Evolutionary conservation across 1,284 basidiomycete species (phyloP).

Genomic region (Exobasidium cylindrosporum): DNA sequence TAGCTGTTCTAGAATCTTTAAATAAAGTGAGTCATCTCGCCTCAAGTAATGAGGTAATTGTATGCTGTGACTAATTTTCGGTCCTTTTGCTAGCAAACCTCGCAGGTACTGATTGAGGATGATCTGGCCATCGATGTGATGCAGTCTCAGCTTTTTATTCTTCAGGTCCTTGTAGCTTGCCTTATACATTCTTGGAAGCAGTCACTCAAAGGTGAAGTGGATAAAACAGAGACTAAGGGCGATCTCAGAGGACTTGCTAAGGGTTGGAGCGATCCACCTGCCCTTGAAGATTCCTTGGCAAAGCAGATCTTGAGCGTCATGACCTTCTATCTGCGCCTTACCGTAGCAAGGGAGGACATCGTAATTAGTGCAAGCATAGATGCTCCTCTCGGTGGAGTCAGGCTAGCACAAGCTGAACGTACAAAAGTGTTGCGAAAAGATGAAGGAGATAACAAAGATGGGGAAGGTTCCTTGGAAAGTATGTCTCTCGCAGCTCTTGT

Average conservation of each 20-base stretch:
- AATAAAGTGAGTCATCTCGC: conserved; percentile 33
- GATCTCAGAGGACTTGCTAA: neutral
- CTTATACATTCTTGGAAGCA: conserved; percentile 72
- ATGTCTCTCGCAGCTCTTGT: conserved; percentile 21
- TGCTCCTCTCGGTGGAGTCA: neutral
- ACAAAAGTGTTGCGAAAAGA: neutral
- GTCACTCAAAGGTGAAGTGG: conserved; percentile 17
- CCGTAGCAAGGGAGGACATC: conserved; percentile 41
- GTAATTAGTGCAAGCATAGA: neutral
- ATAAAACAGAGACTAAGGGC: neutral
- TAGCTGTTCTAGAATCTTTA: conserved; percentile 38
- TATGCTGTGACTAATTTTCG: no score
- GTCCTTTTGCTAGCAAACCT: neutral
- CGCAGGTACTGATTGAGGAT: conserved; percentile 21
- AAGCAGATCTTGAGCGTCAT: conserved; percentile 74
- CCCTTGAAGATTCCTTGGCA: conserved; percentile 81
- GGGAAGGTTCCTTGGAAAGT: conserved; percentile 14
- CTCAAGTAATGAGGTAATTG: no score
- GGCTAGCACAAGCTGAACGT: conserved; percentile 3
- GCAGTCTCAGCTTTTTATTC: conserved; percentile 82
- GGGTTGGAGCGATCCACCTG: conserved; percentile 67
- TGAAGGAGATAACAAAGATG: neutral
- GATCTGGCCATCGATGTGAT: conserved; percentile 59
- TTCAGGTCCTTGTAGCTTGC: conserved; percentile 75
- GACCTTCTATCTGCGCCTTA: conserved; percentile 69